phyloP scores from a whole-genome alignment of 495 filamentous ascomycete genomes.

The Pyrenopolyporus hunteri region DNA sequence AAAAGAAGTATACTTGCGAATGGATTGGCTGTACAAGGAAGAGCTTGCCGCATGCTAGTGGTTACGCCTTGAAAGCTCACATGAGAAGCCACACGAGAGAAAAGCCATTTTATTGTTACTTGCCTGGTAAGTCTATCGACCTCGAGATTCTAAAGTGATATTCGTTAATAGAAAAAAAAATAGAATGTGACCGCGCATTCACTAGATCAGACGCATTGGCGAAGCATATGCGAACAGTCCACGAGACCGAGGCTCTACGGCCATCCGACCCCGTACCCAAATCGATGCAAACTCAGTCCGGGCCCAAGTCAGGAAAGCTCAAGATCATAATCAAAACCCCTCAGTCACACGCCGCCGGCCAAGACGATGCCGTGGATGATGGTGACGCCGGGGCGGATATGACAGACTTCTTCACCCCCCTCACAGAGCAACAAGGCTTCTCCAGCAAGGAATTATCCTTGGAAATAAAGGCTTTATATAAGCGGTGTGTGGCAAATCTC shows the following conservation, averaged over 20 bases:
- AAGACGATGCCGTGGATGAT: conserved; percentile 60
- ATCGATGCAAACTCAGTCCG: conserved; percentile 61
- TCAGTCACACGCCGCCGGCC: conserved; percentile 60
- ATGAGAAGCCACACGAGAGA: conserved; percentile 98
- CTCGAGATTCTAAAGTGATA: not conserved
- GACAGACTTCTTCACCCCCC: conserved; percentile 52
- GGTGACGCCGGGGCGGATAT: conserved; percentile 56
- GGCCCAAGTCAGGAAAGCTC: conserved; percentile 63
- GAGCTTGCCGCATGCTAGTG: conserved; percentile 88
- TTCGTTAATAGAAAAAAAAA: conserved; percentile 13
- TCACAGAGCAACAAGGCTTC: conserved; percentile 70
- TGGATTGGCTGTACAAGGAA: conserved; percentile 90
- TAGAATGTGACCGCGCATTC: conserved; percentile 97
- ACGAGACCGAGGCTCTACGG: conserved; percentile 92
- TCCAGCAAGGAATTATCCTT: conserved; percentile 73
- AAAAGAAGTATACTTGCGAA: conserved; percentile 83
- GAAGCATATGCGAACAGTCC: conserved; percentile 98
- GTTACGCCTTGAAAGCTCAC: conserved; percentile 93
- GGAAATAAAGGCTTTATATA: conserved; percentile 70
- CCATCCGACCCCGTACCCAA: conserved; percentile 87
- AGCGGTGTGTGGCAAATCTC: conserved; percentile 76
- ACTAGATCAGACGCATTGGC: conserved; percentile 95
- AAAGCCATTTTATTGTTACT: conserved; percentile 95
- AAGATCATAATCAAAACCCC: conserved; percentile 67
- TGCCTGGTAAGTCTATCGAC: conserved; percentile 71